Base-by-base conservation (phyloP, 352 stramenopile species). In the Phytophthora pluvialis region DNA sequence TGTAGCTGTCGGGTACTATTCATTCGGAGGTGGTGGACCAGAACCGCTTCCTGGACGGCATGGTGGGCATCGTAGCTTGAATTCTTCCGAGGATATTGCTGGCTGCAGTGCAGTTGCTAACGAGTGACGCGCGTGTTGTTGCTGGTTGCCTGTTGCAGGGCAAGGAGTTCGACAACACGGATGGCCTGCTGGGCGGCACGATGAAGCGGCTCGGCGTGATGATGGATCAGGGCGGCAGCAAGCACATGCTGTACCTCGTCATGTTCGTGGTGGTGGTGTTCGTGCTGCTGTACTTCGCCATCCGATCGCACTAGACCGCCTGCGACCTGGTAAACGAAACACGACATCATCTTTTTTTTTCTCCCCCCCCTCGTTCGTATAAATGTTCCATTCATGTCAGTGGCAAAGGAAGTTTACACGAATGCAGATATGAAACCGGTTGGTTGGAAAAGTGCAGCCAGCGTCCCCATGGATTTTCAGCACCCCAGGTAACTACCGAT, bases 161-260 rank as follows among this genome's bases (percentile, higher is more conserved):
- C 51, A 93, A 90, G 35, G 88, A 94, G 38, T 94, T 96, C 51
- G 83, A 93, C 56, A 93, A 91, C 72, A 93, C 88, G 42, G 86
- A 94, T 28, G 82, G 85, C 0, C 64, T 96, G 38, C 66, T 96
- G 21, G 84, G 86, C 18, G 86, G 86, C 25, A 96, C 86, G n/a
- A 91, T 96, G 81, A 93, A 93, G 70, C 83, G 83, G 0, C 72
- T 96, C 29, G 81, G 83, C 25, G 73, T 80, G 63, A 96, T 96
- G 88, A 93, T 96, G 84, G 84, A 94, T 33, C 85, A 93, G 31
- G 88, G 88, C 44, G 85, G 88, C 38, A 91, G 85, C 75, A 94
- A 91, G 70, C 88, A 96, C 76, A 96, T 96, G 88, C 81, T 93
- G 57, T 93, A 94, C 56, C 75, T 95, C 62, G 81, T 94, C 42